Percentiles rank a stretch among this genome's conserved stretches.
These are phyloP conservation scores for Aspergillus baeticus DNA, from an alignment of 495 filamentous ascomycete species.

Conservation along the genomic window DNA sequence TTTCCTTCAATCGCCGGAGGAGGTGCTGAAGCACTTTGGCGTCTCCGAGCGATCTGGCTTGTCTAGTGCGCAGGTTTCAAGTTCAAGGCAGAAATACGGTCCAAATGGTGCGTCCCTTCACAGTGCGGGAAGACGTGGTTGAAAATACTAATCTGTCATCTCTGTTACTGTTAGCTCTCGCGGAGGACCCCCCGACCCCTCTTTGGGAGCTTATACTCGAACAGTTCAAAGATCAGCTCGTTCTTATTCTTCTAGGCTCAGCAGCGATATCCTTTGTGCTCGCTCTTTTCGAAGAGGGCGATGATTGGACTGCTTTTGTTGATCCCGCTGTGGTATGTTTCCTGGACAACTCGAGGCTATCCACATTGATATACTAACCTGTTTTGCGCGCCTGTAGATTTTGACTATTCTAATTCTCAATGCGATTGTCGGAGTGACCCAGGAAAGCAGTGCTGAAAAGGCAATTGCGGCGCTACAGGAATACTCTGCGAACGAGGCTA, in stretches of 20 bases:
- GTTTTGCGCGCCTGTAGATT: constrained; percentile 55
- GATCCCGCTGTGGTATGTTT: constrained; percentile 84
- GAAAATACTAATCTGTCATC: constrained; percentile 15
- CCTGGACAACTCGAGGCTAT: background rate
- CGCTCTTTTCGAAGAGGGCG: constrained; percentile 88
- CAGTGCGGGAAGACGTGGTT: background rate
- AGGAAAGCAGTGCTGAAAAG: constrained; percentile 98
- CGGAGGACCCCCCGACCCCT: constrained; percentile 96
- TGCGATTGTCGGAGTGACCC: constrained; percentile 93
- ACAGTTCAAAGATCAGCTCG: constrained; percentile 99
- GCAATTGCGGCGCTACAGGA: constrained; percentile 98
- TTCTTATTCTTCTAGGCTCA: constrained; percentile 90
- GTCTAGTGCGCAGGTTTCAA: constrained; percentile 63
- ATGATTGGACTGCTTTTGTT: constrained; percentile 97
- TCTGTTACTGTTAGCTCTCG: constrained; percentile 62
- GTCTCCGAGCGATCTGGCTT: constrained; percentile 68
- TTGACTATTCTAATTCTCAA: constrained; percentile 97
- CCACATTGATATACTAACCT: constrained; percentile 14
- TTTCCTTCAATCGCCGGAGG: constrained; percentile 63
- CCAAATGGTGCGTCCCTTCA: constrained; percentile 69
- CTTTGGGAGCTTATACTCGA: constrained; percentile 95
- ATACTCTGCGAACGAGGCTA: constrained; percentile 98
- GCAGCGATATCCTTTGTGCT: constrained; percentile 93
- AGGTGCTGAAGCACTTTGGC: constrained; percentile 70
- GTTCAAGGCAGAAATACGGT: constrained; percentile 67